Evolutionary conservation across 441 rosid genomes (phyloP), one percentile per base, ranked within the genome.

Genomic region (Codiaeum variegatum): DNA sequence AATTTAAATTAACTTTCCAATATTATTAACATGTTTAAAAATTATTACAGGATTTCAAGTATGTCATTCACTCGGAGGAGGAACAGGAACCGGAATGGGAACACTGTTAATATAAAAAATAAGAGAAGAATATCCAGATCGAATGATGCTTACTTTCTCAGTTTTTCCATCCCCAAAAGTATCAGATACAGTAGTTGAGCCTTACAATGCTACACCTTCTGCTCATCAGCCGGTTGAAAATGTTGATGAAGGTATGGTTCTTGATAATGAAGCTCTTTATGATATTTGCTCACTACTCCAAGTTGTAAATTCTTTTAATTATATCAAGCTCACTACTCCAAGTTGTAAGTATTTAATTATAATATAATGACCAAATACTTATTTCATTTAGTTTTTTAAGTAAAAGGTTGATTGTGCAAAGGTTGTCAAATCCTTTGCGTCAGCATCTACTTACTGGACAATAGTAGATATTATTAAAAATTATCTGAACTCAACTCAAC

Each of bases 111-210:
- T 71, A 18, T 71, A 46, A 19, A 71, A 71, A 46, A 71, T 71
- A 10, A 71, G 74, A 29, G 74, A 71, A 44, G 74, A 71, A 44
- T 71, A 38, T 21, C 67, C 74, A 11, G 67, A 71, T 46, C 18
- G 74, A 29, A 71, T 71, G 74, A 71, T 60, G 74, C 66, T 71
- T 26, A 46, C 60, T 16, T 71, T 71, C 74, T 71, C 67, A 29
- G 67, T 71, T 32, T 71, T 71, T 28, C 74, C 74, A 71, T 71
- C 74, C 5, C 74, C 74, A 32, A 61, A 61, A 34, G 74, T 71
- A 40, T 71, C 74, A 19, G 60, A 71, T 29, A 71, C 67, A 5
- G 74, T 71, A 5, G 74, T 71, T 65, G 74, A 71, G 67, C 74
- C 67, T 31, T 71, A 71, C 47, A 71, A 71, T 71, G 74, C 60